A percentile compares a stretch with the other conserved stretches of the same genome.
Conservation (phyloP, 345 rosid genomes). For the Clarkia xantiana region DNA sequence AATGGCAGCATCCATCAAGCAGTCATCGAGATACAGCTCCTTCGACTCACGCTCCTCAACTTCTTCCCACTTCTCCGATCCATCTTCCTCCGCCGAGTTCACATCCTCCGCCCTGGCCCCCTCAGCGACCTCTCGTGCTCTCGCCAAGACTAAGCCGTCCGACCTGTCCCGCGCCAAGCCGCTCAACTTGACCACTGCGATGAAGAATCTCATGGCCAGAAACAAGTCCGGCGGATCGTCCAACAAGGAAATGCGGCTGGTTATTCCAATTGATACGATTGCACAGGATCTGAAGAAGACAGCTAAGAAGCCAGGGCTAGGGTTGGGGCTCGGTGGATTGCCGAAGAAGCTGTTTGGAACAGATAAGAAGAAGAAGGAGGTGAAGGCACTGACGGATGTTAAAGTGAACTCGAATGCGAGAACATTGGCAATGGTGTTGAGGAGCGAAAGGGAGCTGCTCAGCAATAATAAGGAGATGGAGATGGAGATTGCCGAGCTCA, state of each 20-base stretch:
- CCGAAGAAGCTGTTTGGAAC: conserved; percentile 73
- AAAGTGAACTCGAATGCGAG: conserved; percentile 50
- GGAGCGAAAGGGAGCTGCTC: conserved; percentile 84
- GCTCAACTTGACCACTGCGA: conserved; percentile 36
- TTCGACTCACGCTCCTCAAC: conserved; percentile 61
- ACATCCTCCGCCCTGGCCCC: conserved; percentile 10
- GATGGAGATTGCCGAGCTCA: conserved; percentile 38
- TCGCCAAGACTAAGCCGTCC: conserved; percentile 41
- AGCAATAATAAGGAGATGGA: conserved; percentile 59
- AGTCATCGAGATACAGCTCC: conserved; percentile 53
- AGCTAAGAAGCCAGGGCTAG: conserved; percentile 34
- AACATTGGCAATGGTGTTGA: conserved; percentile 78
- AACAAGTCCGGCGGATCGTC: conserved; percentile 10
- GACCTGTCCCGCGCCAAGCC: conserved; percentile 10
- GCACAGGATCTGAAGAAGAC: conserved; percentile 62
- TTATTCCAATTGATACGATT: conserved; percentile 42
- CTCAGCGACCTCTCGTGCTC: conserved; percentile 28
- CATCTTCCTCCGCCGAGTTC: conserved; percentile 38
- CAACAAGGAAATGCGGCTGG: conserved; percentile 20
- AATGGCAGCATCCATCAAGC: conserved; percentile 6
- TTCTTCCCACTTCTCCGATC: conserved; percentile 44
- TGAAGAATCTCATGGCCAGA: conserved; percentile 56
- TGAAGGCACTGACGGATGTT: conserved; percentile 58
- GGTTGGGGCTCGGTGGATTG: conserved; percentile 31
- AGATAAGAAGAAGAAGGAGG: conserved; percentile 28